A percentile compares a stretch with the other conserved stretches of the same genome.
Evolutionary conservation across 352 stramenopile species (phyloP).

Genomic region (Phytophthora quininea): DNA sequence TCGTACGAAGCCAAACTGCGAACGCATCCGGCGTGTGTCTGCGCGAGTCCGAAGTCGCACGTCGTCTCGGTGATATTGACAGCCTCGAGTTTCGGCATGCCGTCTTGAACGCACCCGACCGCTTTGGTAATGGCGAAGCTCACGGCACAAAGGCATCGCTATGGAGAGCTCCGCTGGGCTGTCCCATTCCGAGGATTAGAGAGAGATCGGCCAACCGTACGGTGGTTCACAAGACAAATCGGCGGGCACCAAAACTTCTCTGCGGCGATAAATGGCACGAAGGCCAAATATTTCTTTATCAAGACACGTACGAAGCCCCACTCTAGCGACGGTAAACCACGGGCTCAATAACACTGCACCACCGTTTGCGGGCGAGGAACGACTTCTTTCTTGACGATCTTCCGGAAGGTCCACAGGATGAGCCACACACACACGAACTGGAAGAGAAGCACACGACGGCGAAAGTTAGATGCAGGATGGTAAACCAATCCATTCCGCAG

Average conservation of each 20-base stretch:
- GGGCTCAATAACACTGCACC: neutral
- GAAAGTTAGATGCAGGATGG: neutral
- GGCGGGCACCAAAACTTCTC: too few species aligned
- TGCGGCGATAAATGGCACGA: too few species aligned
- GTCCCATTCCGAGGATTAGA: neutral
- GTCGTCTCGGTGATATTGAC: slow-evolving; percentile 17
- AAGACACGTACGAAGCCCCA: too few species aligned
- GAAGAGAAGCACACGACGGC: neutral
- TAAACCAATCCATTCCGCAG: neutral
- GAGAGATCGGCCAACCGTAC: neutral
- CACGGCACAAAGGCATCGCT: neutral
- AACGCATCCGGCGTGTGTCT: slow-evolving; percentile 5
- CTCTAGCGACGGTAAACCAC: too few species aligned
- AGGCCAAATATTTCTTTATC: too few species aligned
- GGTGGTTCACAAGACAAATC: too few species aligned
- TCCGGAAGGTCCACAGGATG: slow-evolving; percentile 26
- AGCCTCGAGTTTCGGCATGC: neutral
- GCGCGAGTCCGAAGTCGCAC: slow-evolving; percentile 27
- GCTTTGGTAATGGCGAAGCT: too few species aligned
- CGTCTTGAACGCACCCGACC: too few species aligned
- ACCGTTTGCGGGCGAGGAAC: neutral
- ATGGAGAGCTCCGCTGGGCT: neutral
- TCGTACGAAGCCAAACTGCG: slow-evolving; percentile 18
- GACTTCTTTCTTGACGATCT: slow-evolving; percentile 23
- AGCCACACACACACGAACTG: slow-evolving; percentile 22